phyloP scores from a whole-genome alignment of 2,329 filamentous ascomycete genomes.

The Pleomassaria siparia region DNA sequence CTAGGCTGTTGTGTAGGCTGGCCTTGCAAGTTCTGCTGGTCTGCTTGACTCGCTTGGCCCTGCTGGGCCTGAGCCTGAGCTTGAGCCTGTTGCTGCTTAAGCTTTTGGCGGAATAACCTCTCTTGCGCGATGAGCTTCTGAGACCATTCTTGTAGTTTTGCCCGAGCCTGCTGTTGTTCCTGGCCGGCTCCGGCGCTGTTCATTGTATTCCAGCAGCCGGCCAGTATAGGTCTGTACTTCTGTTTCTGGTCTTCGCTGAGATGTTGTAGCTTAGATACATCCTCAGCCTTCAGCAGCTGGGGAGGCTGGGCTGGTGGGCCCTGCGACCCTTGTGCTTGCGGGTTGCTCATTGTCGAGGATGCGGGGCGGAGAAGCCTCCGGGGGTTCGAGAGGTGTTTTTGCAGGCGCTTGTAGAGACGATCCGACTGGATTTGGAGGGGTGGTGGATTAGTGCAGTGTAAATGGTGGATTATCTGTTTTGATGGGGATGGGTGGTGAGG shows the following conservation, averaged over 20 bases:
- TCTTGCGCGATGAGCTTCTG: slow-evolving; percentile 53
- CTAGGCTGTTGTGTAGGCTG: slow-evolving; percentile 26
- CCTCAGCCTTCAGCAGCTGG: slow-evolving; percentile 36
- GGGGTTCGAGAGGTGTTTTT: background rate
- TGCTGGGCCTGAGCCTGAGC: slow-evolving; percentile 18
- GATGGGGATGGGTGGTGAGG: slow-evolving; percentile 1
- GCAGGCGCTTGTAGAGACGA: background rate
- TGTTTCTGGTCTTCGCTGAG: slow-evolving; percentile 58
- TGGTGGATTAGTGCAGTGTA: background rate
- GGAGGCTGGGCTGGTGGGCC: slow-evolving; percentile 19
- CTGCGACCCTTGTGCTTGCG: slow-evolving; percentile 32
- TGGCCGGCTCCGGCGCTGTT: slow-evolving; percentile 51
- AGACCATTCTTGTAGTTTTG: slow-evolving; percentile 55
- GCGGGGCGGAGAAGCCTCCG: slow-evolving; percentile 14
- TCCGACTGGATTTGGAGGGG: background rate
- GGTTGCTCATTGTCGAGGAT: slow-evolving; percentile 33
- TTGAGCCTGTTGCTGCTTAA: slow-evolving; percentile 26
- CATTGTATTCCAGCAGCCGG: slow-evolving; percentile 56
- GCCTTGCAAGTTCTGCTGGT: slow-evolving; percentile 19
- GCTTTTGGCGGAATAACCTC: slow-evolving; percentile 46
- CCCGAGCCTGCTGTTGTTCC: slow-evolving; percentile 53
- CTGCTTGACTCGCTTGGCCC: slow-evolving; percentile 8
- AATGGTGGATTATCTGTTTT: background rate
- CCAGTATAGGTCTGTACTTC: slow-evolving; percentile 57
- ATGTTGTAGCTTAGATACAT: slow-evolving; percentile 36